phyloP scores from a whole-genome alignment of 164 flowering plant genomes.

The Cinnamomum chago region DNA sequence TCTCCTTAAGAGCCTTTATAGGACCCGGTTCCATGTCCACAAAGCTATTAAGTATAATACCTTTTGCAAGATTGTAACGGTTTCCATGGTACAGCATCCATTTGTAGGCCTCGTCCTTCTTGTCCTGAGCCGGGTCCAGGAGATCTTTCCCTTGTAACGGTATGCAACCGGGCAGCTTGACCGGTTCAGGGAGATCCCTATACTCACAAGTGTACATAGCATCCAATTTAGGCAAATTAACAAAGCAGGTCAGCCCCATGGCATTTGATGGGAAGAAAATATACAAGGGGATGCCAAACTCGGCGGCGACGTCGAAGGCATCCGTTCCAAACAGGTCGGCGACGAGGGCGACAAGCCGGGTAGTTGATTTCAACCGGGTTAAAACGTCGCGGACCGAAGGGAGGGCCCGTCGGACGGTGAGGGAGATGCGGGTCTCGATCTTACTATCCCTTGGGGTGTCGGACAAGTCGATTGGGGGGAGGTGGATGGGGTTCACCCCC shows the following conservation, averaged over 20 bases:
- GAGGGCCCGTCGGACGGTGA: slow-evolving; percentile 32
- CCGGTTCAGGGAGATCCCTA: slow-evolving; percentile 24
- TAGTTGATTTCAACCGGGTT: neutral
- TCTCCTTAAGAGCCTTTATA: slow-evolving; percentile 15
- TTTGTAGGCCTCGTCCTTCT: slow-evolving; percentile 20
- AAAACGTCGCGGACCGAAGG: slow-evolving; percentile 27
- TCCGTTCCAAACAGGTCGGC: slow-evolving; percentile 38
- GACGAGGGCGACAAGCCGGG: slow-evolving; percentile 23
- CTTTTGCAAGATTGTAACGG: slow-evolving; percentile 16
- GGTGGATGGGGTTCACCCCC: slow-evolving; percentile 16
- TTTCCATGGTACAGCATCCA: slow-evolving; percentile 17
- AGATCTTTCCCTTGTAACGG: slow-evolving; percentile 28
- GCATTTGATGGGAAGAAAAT: slow-evolving; percentile 37
- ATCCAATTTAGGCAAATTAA: slow-evolving; percentile 32
- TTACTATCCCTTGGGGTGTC: slow-evolving; percentile 20
- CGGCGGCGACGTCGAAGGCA: slow-evolving; percentile 31
- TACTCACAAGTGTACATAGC: slow-evolving; percentile 19
- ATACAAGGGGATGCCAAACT: slow-evolving; percentile 28
- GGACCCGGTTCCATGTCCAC: slow-evolving; percentile 22
- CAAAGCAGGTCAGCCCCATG: slow-evolving; percentile 22
- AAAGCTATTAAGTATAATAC: slow-evolving; percentile 28
- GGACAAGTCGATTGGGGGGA: slow-evolving; percentile 25
- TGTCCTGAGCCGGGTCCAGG: slow-evolving; percentile 26
- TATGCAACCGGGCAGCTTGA: slow-evolving; percentile 32
- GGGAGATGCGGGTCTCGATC: slow-evolving; percentile 27